Evolutionary conservation across 2,329 filamentous ascomycete species (phyloP).

Genomic region (Endothia cerciana): DNA sequence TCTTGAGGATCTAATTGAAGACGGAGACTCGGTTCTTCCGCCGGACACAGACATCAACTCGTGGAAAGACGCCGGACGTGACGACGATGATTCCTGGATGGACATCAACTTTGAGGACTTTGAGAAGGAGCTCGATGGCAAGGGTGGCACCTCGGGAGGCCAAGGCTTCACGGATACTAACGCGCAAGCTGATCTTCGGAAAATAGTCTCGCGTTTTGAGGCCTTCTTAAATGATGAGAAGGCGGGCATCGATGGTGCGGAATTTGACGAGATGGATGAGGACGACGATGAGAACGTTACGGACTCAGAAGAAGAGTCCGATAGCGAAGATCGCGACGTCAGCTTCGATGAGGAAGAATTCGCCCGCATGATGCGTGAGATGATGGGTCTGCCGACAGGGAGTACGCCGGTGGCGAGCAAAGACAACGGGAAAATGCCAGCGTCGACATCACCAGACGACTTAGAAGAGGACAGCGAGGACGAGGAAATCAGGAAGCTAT

Average conservation of each 20-base stretch:
- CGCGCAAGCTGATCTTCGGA: constrained; percentile 77
- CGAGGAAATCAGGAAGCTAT: constrained; percentile 66
- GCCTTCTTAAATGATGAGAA: constrained; percentile 85
- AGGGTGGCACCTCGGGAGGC: constrained; percentile 37
- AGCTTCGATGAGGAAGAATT: constrained; percentile 87
- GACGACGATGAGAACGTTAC: constrained; percentile 57
- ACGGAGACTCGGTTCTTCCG: constrained; percentile 69
- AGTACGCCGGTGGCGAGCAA: constrained; percentile 7
- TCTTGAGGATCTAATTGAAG: constrained; percentile 74
- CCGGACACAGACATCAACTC: constrained; percentile 70
- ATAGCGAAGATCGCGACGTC: constrained; percentile 74
- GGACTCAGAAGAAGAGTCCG: constrained; percentile 50
- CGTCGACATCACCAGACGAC: background rate
- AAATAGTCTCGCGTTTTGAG: constrained; percentile 94
- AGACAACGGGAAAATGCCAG: constrained; percentile 18
- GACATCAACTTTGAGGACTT: constrained; percentile 91
- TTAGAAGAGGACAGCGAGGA: constrained; percentile 51
- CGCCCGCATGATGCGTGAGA: constrained; percentile 84
- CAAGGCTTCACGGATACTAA: constrained; percentile 65
- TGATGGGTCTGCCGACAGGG: constrained; percentile 69
- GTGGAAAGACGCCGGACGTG: constrained; percentile 66
- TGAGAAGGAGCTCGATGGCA: constrained; percentile 73
- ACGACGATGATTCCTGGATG: constrained; percentile 89
- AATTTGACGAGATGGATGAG: constrained; percentile 71
- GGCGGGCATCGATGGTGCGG: constrained; percentile 78